phyloP scores from a whole-genome alignment of 768 basidiomycete species.

The Rhizopogon roseolus region DNA sequence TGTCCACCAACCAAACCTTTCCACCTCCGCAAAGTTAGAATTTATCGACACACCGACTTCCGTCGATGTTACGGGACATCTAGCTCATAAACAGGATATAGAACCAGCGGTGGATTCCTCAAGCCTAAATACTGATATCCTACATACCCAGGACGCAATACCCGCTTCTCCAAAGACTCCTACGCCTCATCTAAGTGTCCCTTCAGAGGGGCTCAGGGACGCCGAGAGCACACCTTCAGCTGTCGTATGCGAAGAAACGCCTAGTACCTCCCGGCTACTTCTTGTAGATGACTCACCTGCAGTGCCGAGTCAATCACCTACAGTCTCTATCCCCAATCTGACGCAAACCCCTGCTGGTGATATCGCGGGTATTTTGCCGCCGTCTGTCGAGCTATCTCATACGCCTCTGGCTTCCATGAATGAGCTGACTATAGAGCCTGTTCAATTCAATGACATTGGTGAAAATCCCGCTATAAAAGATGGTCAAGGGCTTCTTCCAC shows the following conservation, averaged over 20 bases:
- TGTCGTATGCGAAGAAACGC: neutral
- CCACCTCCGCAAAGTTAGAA: neutral
- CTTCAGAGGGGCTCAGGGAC: neutral
- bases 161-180: neutral
- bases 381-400: neutral
- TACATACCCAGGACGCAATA: neutral
- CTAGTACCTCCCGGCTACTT: neutral
- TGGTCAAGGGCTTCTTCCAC: neutral
- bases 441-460: neutral
- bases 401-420: neutral
- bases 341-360: neutral
- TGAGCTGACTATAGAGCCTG: neutral
- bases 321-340: constrained; percentile 15
- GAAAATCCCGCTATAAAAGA: neutral
- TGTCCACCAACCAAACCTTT: neutral
- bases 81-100: neutral
- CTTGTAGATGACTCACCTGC: neutral
- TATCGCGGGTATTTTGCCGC: neutral
- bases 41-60: neutral
- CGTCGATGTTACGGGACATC: neutral
- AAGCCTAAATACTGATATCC: neutral
- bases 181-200: neutral
- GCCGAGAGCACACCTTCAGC: neutral
- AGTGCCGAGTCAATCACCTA: constrained; percentile 7
- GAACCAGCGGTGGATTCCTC: neutral